Evolutionary conservation across 257 asterid species (phyloP).

Genomic region (Datura wrightii): DNA sequence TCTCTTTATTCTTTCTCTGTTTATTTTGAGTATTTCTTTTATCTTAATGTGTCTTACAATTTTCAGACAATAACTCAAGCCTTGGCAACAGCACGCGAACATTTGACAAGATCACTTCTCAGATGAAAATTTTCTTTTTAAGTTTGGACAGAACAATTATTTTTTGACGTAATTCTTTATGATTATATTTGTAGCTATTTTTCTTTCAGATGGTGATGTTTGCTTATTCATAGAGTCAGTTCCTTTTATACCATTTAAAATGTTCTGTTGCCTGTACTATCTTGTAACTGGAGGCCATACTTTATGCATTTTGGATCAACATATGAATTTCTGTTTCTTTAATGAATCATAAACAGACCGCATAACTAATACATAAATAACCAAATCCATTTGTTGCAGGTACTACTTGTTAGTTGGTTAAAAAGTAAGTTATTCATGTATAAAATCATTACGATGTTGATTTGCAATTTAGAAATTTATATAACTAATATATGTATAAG

Average conservation of each 20-base stretch:
- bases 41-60: conserved; percentile 8
- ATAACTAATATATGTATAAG: too few species aligned
- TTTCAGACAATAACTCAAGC: conserved; percentile 78
- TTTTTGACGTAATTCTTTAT: conserved; percentile 21
- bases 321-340: conserved; percentile 2
- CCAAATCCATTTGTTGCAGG: too few species aligned
- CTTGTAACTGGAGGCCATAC: neutral
- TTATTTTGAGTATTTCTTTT: neutral
- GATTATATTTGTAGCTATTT: conserved; percentile 16
- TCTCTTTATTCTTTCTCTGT: neutral
- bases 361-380: too few species aligned
- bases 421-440: too few species aligned
- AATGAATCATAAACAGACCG: too few species aligned
- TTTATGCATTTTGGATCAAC: neutral
- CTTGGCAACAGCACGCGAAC: conserved; percentile 82
- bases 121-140: conserved; percentile 43
- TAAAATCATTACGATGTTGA: too few species aligned
- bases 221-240: neutral
- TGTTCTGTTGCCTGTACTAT: neutral
- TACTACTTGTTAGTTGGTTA: too few species aligned
- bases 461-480: too few species aligned
- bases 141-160: conserved; percentile 5
- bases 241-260: conserved; percentile 8
- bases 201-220: neutral
- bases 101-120: conserved; percentile 74